A percentile compares a stretch with the other conserved stretches of the same genome.
phyloP scores from a whole-genome alignment of 148 eudicot species.

The Chenopodium quinoa region DNA sequence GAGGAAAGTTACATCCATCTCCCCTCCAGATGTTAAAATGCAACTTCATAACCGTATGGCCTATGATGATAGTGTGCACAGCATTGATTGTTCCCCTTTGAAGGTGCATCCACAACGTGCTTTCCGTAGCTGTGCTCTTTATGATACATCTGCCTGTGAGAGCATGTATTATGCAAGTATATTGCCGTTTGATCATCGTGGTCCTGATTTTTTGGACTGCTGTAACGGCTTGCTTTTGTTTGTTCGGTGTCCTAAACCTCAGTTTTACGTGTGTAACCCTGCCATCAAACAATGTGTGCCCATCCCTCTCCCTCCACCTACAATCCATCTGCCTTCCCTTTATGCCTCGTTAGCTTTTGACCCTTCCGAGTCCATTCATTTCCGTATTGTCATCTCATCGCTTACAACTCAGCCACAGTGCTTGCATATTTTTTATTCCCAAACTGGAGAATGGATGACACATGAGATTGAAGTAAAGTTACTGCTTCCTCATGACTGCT shows the following conservation, averaged over 20 bases:
- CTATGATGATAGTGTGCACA: neutral
- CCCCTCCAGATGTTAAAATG: neutral
- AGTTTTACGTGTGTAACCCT: slow-evolving; percentile 19
- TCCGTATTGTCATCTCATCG: neutral
- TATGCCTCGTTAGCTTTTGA: slow-evolving; percentile 24
- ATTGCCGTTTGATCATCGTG: slow-evolving; percentile 6
- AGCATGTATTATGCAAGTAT: slow-evolving; percentile 2
- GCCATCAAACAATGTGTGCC: slow-evolving; percentile 17
- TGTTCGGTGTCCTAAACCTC: slow-evolving; percentile 12
- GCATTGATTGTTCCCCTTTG: neutral
- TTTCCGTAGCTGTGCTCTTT: too few species aligned
- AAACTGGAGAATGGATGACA: slow-evolving; percentile 17
- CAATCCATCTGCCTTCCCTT: slow-evolving; percentile 11
- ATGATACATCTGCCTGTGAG: neutral
- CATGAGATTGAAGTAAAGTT: slow-evolving; percentile 1
- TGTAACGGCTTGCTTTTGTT: slow-evolving; percentile 20
- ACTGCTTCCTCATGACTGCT: neutral
- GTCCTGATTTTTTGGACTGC: slow-evolving; percentile 16
- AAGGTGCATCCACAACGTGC: too few species aligned
- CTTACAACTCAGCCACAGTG: slow-evolving; percentile 14
- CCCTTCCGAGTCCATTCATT: slow-evolving; percentile 17
- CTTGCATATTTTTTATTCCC: slow-evolving; percentile 12
- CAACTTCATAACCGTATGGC: neutral
- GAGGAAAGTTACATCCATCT: neutral
- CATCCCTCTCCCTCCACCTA: slow-evolving; percentile 14